Evolutionary conservation across 345 rosid genomes (phyloP), one percentile per base, ranked within the genome.

Genomic region (Limnanthes douglasii): DNA sequence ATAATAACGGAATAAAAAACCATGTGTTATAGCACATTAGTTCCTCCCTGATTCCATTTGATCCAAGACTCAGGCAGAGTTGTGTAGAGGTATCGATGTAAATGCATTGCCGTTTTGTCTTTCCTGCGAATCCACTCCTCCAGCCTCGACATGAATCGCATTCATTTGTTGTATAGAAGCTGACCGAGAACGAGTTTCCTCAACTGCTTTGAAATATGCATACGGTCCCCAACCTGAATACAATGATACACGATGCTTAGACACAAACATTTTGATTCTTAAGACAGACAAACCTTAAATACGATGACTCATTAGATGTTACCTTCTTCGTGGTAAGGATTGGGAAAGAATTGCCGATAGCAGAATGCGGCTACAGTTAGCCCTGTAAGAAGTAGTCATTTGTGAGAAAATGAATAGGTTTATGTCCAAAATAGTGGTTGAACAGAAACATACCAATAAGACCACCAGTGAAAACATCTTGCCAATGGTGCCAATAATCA

Each of bases 401-500:
- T 11, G 14, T 12, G 2, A 11, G 10, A n/a, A n/a, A n/a, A n/a
- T n/a, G n/a, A n/a, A n/a, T n/a, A n/a, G n/a, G n/a, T n/a, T 8
- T 11, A 2, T 37, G 4, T 27, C 3, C 15, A 2, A 0, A 37
- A 16, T 20, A 4, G 21, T 12, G 18, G 17, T 4, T n/a, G 21
- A 6, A 29, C 4, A 5, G 31, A 16, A 27, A 31, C 52, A 22
- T 6, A 21, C 95, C 95, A 13, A 86, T 45, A 21, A 86, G 58
- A 33, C 72, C 79, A 28, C 94, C 96, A 4, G 81, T 74, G 14
- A 80, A 72, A 11, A 86, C 92, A 29, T 80, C 94, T 31, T 77
- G 72, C 96, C 94, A 86, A 12, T 86, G 94, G 35, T 80, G 96
- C 86, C 78, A 53, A 17, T 86, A 81, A 54, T 86, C 92, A 59